Evolutionary conservation across 2,329 filamentous ascomycete genomes (phyloP).

Genomic region (Cladosporium sp.): DNA sequence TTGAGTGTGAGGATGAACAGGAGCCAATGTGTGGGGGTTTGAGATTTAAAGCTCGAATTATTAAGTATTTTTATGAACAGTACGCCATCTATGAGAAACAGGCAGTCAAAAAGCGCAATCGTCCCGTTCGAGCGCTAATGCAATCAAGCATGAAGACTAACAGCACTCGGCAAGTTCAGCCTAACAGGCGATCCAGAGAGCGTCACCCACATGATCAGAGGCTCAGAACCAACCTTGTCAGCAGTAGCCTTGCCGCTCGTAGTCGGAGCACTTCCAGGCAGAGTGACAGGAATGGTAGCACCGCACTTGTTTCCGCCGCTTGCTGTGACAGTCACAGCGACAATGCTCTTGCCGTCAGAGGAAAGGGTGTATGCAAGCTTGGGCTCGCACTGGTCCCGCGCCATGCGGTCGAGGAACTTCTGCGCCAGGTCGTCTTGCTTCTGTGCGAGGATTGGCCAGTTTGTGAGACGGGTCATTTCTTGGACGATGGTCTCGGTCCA

Average conservation of each 20-base stretch:
- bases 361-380: constrained; percentile 50
- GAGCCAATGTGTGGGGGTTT: too few species aligned
- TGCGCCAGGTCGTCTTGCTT: constrained; percentile 59
- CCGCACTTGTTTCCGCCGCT: constrained; percentile 54
- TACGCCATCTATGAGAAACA: neutral
- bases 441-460: constrained; percentile 57
- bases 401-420: constrained; percentile 55
- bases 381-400: constrained; percentile 56
- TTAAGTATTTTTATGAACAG: too few species aligned
- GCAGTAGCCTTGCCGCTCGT: constrained; percentile 26
- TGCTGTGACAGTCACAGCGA: constrained; percentile 51
- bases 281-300: constrained; percentile 57
- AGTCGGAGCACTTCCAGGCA: constrained; percentile 49
- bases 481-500: constrained; percentile 59
- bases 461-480: constrained; percentile 56
- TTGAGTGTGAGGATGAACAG: too few species aligned
- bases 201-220: constrained; percentile 43
- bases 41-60: too few species aligned
- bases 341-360: constrained; percentile 48
- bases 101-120: neutral
- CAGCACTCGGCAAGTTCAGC: constrained; percentile 34
- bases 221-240: constrained; percentile 56
- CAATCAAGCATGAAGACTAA: neutral
- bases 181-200: constrained; percentile 41
- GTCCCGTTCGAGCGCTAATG: neutral